Evolutionary conservation across 768 basidiomycete species (phyloP).

Genomic region (Lentinula boryana): DNA sequence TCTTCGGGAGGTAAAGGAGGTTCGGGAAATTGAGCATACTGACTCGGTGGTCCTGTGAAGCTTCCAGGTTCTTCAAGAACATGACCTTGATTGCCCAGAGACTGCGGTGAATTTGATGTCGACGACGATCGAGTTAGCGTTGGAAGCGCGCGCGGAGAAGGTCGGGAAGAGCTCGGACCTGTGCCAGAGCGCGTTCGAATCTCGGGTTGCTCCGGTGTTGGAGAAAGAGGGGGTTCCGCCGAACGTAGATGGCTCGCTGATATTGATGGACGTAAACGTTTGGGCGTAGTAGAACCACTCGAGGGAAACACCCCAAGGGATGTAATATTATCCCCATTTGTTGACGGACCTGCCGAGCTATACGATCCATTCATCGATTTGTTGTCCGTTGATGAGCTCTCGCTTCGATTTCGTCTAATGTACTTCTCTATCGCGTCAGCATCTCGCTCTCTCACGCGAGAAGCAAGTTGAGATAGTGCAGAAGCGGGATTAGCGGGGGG

Average conservation of each 20-base stretch:
- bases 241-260: conserved; percentile 74
- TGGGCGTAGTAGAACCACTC: conserved; percentile 52
- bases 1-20: conserved; percentile 44
- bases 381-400: conserved; percentile 72
- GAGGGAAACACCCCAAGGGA: conserved; percentile 38
- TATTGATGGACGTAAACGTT: conserved; percentile 64
- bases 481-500: conserved; percentile 29
- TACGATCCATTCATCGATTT: conserved; percentile 56
- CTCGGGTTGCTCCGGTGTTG: conserved; percentile 31
- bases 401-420: conserved; percentile 75
- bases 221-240: conserved; percentile 12
- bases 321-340: conserved; percentile 49
- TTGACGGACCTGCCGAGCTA: conserved; percentile 45
- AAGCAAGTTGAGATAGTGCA: conserved; percentile 67
- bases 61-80: conserved; percentile 40
- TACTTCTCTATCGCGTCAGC: conserved; percentile 88
- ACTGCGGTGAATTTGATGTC: conserved; percentile 45
- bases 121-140: conserved; percentile 50
- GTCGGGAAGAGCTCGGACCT: conserved; percentile 45
- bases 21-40: conserved; percentile 68
- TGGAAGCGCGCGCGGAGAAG: conserved; percentile 34
- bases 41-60: conserved; percentile 60
- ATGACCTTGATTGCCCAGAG: conserved; percentile 27
- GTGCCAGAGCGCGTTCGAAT: conserved; percentile 63
- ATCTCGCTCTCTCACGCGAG: conserved; percentile 76